These are phyloP conservation scores for Porcisia deanei DNA, from an alignment of 208 protist species.

Conservation along the genomic window DNA sequence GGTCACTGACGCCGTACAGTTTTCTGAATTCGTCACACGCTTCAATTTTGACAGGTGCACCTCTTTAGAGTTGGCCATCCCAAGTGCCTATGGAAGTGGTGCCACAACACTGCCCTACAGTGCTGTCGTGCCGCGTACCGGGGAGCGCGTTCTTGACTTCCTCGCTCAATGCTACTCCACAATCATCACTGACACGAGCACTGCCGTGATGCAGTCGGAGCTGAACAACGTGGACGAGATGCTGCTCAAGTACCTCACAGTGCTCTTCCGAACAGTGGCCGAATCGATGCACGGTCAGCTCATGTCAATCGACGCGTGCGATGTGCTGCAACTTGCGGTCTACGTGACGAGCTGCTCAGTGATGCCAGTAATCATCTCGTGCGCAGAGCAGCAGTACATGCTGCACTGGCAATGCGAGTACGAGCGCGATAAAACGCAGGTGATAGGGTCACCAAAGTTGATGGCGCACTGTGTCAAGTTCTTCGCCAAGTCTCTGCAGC, in stretches of 20 bases:
- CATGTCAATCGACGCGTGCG: conserved; percentile 43
- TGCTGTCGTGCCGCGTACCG: conserved; percentile 57
- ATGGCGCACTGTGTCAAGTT: conserved; percentile 64
- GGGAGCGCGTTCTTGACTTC: conserved; percentile 64
- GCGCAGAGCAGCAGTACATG: conserved; percentile 89
- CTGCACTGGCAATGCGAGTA: conserved; percentile 76
- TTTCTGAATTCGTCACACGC: conserved; percentile 50
- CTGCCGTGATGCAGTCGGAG: conserved; percentile 79
- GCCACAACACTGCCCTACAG: conserved; percentile 74
- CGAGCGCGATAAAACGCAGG: conserved; percentile 53
- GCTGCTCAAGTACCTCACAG: conserved; percentile 88
- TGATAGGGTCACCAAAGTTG: conserved; percentile 69
- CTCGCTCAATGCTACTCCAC: conserved; percentile 75
- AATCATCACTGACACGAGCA: conserved; percentile 56
- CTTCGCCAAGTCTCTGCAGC: conserved; percentile 73
- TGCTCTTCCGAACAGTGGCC: conserved; percentile 84
- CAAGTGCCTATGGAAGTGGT: conserved; percentile 43
- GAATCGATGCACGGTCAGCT: conserved; percentile 74
- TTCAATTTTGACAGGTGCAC: conserved; percentile 74
- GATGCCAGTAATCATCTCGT: conserved; percentile 81
- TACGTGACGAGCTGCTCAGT: conserved; percentile 78
- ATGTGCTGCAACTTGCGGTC: conserved; percentile 70
- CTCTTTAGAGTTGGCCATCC: conserved; percentile 64
- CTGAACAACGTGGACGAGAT: conserved; percentile 92
- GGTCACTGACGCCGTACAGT: conserved; percentile 49